Evolutionary conservation across 1,139 yeast species (phyloP).

Genomic region (Schizosaccharomyces versatilis): DNA sequence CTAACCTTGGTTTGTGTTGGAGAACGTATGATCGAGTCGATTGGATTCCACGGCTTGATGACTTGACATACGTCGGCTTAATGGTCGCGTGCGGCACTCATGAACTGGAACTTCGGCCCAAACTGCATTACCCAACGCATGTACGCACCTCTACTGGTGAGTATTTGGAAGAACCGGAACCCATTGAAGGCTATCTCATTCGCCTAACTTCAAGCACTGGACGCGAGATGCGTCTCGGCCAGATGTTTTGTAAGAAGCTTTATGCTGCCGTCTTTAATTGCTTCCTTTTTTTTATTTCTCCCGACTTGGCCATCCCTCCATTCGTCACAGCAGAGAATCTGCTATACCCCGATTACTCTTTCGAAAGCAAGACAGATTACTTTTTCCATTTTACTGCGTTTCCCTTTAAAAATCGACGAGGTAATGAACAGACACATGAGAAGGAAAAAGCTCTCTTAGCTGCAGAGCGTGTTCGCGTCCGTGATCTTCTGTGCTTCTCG

Average conservation of each 20-base stretch:
- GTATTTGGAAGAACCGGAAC: conserved; percentile 31
- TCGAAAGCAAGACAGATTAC: not conserved
- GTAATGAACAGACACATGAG: not conserved
- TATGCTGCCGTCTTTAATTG: conserved; percentile 46
- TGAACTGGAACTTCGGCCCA: conserved; percentile 38
- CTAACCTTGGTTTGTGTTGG: conserved; percentile 33
- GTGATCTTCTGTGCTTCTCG: conserved; percentile 34
- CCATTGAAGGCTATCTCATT: conserved; percentile 57
- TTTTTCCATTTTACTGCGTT: too few species aligned
- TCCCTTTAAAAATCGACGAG: not conserved
- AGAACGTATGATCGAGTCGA: conserved; percentile 52
- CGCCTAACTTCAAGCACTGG: conserved; percentile 37
- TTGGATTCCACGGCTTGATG: conserved; percentile 41
- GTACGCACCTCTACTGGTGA: conserved; percentile 6
- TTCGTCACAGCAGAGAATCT: not conserved
- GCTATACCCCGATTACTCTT: not conserved
- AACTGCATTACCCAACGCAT: conserved; percentile 25
- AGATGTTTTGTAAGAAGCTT: conserved; percentile 30
- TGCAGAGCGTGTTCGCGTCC: conserved; percentile 23
- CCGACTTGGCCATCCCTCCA: conserved; percentile 29
- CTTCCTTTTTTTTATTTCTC: conserved; percentile 35
- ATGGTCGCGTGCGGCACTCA: conserved; percentile 26
- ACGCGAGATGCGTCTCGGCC: conserved; percentile 21
- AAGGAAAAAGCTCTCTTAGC: not conserved
- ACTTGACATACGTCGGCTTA: conserved; percentile 26